Conservation (phyloP, 345 rosid species). For the Brassica incana region DNA sequence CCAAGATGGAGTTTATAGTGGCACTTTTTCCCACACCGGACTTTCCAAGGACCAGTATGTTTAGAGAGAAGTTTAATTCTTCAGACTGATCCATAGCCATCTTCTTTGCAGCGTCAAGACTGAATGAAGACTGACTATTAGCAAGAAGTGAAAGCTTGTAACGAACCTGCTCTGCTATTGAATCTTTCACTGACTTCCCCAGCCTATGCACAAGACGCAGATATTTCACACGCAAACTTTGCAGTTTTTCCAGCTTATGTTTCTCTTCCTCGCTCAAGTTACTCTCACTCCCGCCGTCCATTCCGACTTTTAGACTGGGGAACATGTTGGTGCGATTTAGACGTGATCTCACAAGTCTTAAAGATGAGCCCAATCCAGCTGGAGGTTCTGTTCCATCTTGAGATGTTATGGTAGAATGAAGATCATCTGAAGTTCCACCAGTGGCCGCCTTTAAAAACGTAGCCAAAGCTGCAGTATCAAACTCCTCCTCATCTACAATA, state of each 20-base stretch:
- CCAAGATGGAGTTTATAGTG: conserved; percentile 81
- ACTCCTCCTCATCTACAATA: too few relatives aligned
- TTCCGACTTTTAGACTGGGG: conserved; percentile 41
- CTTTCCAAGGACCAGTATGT: conserved; percentile 84
- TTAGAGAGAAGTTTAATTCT: conserved; percentile 65
- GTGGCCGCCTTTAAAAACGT: too few relatives aligned
- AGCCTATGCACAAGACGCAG: conserved; percentile 80
- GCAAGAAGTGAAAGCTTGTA: conserved; percentile 71
- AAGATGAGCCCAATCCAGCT: conserved; percentile 88
- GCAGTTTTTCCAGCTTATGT: conserved; percentile 74
- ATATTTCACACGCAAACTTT: conserved; percentile 68
- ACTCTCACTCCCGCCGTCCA: conserved; percentile 38
- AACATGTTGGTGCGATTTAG: conserved; percentile 57
- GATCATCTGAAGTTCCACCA: too few relatives aligned
- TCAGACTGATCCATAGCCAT: conserved; percentile 62
- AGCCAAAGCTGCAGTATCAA: too few relatives aligned
- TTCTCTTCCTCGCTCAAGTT: conserved; percentile 79
- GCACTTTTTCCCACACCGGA: conserved; percentile 93
- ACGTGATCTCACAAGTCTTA: conserved; percentile 58
- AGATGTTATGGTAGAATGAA: too few relatives aligned
- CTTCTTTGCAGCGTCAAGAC: conserved; percentile 70
- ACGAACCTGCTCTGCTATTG: conserved; percentile 73
- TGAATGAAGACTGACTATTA: conserved; percentile 52
- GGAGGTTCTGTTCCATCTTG: conserved; percentile 56
- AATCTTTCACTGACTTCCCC: conserved; percentile 74